A percentile compares a stretch with the other conserved stretches of the same genome.
Evolutionary conservation across 2,329 filamentous ascomycete genomes (phyloP).

Genomic region (Colletotrichum tabaci): DNA sequence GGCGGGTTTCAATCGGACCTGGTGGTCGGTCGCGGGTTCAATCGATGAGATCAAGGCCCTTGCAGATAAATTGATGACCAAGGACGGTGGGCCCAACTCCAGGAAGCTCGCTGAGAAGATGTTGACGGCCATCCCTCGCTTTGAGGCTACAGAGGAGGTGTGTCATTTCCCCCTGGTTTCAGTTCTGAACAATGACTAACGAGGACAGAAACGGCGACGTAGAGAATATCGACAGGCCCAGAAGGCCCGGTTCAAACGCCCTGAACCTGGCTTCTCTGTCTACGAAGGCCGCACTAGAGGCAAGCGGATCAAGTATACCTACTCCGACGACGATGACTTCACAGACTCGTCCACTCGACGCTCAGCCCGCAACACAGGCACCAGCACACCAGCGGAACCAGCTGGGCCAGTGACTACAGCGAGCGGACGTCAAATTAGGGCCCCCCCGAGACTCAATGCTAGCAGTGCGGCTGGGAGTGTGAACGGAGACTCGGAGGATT

Average conservation of each 20-base stretch:
- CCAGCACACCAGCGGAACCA: conserved; percentile 80
- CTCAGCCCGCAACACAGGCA: conserved; percentile 81
- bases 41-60: conserved; percentile 88
- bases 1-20: conserved; percentile 80
- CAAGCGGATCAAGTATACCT: conserved; percentile 97
- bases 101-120: conserved; percentile 85
- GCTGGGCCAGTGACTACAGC: conserved; percentile 78
- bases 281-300: conserved; percentile 97
- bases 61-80: conserved; percentile 80
- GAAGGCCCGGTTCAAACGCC: conserved; percentile 88
- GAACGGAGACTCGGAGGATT: conserved; percentile 59
- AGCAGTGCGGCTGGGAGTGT: conserved; percentile 64
- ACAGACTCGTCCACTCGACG: conserved; percentile 76
- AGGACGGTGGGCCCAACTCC: conserved; percentile 86
- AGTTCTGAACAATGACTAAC: conserved; percentile 8
- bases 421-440: conserved; percentile 87
- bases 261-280: conserved; percentile 90
- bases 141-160: conserved; percentile 94
- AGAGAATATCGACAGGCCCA: conserved; percentile 91
- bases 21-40: conserved; percentile 92
- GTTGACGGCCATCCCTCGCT: conserved; percentile 83
- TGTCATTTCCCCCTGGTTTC: conserved; percentile 9
- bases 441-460: conserved; percentile 75
- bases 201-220: conserved; percentile 84
- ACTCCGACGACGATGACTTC: conserved; percentile 85